These are phyloP conservation scores for Gomphus bonarii DNA, from an alignment of 1,284 basidiomycete genomes.

Conservation along the genomic window DNA sequence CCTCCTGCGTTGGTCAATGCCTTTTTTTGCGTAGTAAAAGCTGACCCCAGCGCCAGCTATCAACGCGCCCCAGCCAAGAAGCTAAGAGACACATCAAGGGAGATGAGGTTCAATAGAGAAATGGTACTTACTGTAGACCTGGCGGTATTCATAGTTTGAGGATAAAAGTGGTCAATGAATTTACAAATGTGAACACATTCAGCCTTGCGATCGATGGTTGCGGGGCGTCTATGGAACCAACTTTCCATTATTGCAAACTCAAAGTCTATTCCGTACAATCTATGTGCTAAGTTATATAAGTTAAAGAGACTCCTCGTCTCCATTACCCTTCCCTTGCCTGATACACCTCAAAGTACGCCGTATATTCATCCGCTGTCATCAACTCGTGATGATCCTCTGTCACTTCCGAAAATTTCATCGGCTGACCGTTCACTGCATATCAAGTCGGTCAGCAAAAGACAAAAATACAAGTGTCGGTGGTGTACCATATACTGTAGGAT, in stretches of 20 bases:
- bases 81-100: constrained; percentile 15
- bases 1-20: constrained; percentile 29
- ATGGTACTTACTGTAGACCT: constrained; percentile 4
- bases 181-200: background rate
- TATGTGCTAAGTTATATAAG: background rate
- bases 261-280: background rate
- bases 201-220: background rate
- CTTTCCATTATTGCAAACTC: too few species aligned
- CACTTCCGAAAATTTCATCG: constrained; percentile 58
- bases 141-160: constrained; percentile 5
- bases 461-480: constrained; percentile 18
- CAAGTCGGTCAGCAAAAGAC: background rate
- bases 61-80: constrained; percentile 29
- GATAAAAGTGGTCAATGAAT: background rate
- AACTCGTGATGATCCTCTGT: constrained; percentile 72
- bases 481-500: constrained; percentile 58
- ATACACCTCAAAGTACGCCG: constrained; percentile 61
- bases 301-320: background rate
- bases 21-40: constrained; percentile 35
- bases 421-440: constrained; percentile 52
- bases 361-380: constrained; percentile 80
- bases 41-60: constrained; percentile 34
- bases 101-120: background rate
- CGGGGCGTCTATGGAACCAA: background rate
- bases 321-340: constrained; percentile 23